These are phyloP conservation scores for Didymella lethalis DNA, from an alignment of 2,329 filamentous ascomycete species.

Conservation along the genomic window DNA sequence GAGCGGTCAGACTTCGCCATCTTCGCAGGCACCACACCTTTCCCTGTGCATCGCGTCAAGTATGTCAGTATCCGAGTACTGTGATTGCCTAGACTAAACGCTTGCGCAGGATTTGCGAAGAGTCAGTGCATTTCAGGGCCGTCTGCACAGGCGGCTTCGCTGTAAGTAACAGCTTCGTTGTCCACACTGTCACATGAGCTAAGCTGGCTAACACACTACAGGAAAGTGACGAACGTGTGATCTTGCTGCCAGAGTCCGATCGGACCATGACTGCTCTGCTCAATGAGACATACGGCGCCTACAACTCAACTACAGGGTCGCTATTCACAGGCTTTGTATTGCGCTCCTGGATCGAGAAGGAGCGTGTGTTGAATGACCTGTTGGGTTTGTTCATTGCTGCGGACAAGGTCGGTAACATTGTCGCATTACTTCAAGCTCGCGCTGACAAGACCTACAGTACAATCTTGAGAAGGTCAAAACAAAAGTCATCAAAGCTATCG, in stretches of 20 bases:
- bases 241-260: slow-evolving; percentile 28
- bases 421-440: background rate
- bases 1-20: slow-evolving; percentile 35
- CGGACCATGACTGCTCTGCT: slow-evolving; percentile 24
- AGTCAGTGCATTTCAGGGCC: slow-evolving; percentile 31
- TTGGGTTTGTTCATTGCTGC: slow-evolving; percentile 30
- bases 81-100: background rate
- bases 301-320: slow-evolving; percentile 28
- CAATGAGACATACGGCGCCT: slow-evolving; percentile 30
- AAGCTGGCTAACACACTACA: slow-evolving; percentile 12
- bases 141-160: slow-evolving; percentile 28
- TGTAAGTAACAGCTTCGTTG: slow-evolving; percentile 12
- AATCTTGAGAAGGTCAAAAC: slow-evolving; percentile 28
- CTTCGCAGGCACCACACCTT: slow-evolving; percentile 22
- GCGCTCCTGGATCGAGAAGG: slow-evolving; percentile 24
- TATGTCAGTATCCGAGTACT: background rate
- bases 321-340: slow-evolving; percentile 34
- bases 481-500: slow-evolving; percentile 25
- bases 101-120: slow-evolving; percentile 19
- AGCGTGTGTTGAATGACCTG: slow-evolving; percentile 21
- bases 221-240: slow-evolving; percentile 23
- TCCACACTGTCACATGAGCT: background rate
- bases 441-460: slow-evolving; percentile 27
- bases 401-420: slow-evolving; percentile 30
- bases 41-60: slow-evolving; percentile 32